A percentile compares a stretch with the other conserved stretches of the same genome.
phyloP scores from a whole-genome alignment of 306 rosid species.

The Quercus dentata region DNA sequence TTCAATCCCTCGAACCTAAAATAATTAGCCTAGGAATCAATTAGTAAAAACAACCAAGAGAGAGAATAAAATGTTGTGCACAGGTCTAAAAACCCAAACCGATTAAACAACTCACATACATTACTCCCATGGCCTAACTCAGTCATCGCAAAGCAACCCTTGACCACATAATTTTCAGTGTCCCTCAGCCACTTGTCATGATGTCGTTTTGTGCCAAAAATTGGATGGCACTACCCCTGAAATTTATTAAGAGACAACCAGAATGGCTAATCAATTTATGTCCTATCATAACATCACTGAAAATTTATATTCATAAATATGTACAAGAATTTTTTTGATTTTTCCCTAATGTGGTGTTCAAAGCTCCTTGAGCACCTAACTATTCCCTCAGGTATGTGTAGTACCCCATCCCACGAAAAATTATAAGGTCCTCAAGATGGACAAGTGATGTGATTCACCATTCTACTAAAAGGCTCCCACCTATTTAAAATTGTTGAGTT shows the following conservation, averaged over 20 bases:
- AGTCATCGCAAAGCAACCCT: constrained; percentile 93
- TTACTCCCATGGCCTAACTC: constrained; percentile 98
- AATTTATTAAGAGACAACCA: constrained; percentile 23
- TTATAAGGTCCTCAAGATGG: no score
- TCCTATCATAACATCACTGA: not conserved
- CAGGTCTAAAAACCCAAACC: constrained; percentile 7
- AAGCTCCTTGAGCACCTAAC: no score
- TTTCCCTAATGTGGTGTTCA: no score
- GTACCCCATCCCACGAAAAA: no score
- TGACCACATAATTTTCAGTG: constrained; percentile 60
- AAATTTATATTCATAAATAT: not conserved
- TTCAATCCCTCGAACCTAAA: constrained; percentile 89
- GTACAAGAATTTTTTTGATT: not conserved
- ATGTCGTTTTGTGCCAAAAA: constrained; percentile 83
- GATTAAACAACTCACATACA: constrained; percentile 53
- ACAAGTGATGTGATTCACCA: no score
- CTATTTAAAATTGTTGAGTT: no score
- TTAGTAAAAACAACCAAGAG: constrained; percentile 6
- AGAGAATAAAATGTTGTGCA: constrained; percentile 10
- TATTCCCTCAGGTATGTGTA: no score
- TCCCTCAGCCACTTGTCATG: constrained; percentile 78
- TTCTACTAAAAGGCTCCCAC: no score
- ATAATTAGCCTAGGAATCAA: constrained; percentile 17
- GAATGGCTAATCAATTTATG: not conserved
- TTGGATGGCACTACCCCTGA: constrained; percentile 87